phyloP scores from a whole-genome alignment of 352 stramenopile genomes.

The Phytopythium sindhum region DNA sequence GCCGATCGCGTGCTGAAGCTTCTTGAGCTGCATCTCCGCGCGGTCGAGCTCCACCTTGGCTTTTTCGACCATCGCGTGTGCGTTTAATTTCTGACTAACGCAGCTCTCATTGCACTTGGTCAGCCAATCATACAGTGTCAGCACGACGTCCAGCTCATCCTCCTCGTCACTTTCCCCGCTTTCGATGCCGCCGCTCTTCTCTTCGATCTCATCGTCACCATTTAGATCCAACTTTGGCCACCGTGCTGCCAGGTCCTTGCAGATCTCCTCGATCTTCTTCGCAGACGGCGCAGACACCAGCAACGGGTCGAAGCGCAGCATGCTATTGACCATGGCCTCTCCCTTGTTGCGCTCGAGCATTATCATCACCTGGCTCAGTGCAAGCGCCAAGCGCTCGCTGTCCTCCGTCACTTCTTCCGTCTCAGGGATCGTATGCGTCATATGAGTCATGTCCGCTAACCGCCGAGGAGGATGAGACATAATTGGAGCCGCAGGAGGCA shows the following conservation, averaged over 20 bases:
- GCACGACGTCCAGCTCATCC: constrained; percentile 25
- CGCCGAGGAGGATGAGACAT: not conserved
- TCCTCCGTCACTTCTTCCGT: not conserved
- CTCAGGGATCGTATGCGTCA: not conserved
- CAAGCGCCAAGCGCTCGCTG: constrained; percentile 18
- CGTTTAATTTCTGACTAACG: constrained; percentile 31
- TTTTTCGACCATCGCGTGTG: constrained; percentile 30
- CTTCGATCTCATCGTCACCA: not conserved
- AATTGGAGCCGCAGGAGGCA: constrained; percentile 3
- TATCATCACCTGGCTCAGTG: constrained; percentile 34
- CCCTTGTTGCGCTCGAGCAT: constrained; percentile 45
- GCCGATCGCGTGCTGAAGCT: constrained; percentile 49
- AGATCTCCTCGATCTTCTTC: constrained; percentile 39
- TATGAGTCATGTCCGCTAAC: not conserved
- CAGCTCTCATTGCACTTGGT: constrained; percentile 57
- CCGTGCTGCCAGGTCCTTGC: constrained; percentile 17
- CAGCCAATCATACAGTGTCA: constrained; percentile 61
- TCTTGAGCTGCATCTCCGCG: constrained; percentile 57
- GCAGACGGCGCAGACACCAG: constrained; percentile 30
- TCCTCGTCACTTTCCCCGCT: constrained; percentile 14
- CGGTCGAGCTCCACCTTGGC: constrained; percentile 43
- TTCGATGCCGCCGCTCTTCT: constrained; percentile 3
- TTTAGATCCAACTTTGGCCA: constrained; percentile 7
- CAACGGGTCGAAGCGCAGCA: constrained; percentile 60
- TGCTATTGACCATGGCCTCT: constrained; percentile 43